These are phyloP conservation scores for Fusarium sp. DNA, from an alignment of 2,329 filamentous ascomycete genomes.

Conservation along the genomic window DNA sequence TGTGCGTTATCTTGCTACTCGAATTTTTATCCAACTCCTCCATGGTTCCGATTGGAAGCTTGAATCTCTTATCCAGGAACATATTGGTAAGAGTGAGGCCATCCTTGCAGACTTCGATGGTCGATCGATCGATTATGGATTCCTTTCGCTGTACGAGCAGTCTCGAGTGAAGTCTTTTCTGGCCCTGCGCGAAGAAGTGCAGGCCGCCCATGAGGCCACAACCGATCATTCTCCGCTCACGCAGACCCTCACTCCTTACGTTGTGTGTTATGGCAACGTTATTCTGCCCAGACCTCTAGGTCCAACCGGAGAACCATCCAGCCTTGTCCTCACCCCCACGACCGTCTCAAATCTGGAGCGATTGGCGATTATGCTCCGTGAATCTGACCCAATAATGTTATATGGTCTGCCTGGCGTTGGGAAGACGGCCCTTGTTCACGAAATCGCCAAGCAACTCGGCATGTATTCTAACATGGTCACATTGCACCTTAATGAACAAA, in stretches of 20 bases:
- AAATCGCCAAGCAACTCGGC: slow-evolving; percentile 82
- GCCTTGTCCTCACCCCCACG: slow-evolving; percentile 75
- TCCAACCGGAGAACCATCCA: slow-evolving; percentile 55
- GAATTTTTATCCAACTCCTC: slow-evolving; percentile 81
- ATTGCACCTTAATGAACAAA: slow-evolving; percentile 96
- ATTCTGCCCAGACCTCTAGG: slow-evolving; percentile 72
- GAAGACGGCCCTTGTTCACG: slow-evolving; percentile 87
- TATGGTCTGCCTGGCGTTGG: slow-evolving; percentile 86
- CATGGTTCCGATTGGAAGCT: slow-evolving; percentile 82
- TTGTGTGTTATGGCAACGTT: slow-evolving; percentile 71
- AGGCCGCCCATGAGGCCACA: slow-evolving; percentile 29
- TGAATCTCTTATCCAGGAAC: slow-evolving; percentile 73
- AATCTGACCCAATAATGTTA: slow-evolving; percentile 77
- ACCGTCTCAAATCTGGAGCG: slow-evolving; percentile 75
- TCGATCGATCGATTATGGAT: slow-evolving; percentile 78
- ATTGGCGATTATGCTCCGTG: slow-evolving; percentile 74
- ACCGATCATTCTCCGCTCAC: slow-evolving; percentile 16
- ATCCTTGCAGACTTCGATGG: slow-evolving; percentile 81
- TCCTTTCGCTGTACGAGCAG: slow-evolving; percentile 70
- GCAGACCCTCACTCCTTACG: slow-evolving; percentile 66
- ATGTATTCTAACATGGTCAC: slow-evolving; percentile 88
- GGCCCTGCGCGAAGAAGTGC: slow-evolving; percentile 52
- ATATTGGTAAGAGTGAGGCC: slow-evolving; percentile 68
- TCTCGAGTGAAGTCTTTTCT: slow-evolving; percentile 59
- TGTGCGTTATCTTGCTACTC: slow-evolving; percentile 82